Evolutionary conservation across 2,329 filamentous ascomycete genomes (phyloP), one percentile per base, ranked within the genome.

Genomic region (Colletotrichum trifolii): DNA sequence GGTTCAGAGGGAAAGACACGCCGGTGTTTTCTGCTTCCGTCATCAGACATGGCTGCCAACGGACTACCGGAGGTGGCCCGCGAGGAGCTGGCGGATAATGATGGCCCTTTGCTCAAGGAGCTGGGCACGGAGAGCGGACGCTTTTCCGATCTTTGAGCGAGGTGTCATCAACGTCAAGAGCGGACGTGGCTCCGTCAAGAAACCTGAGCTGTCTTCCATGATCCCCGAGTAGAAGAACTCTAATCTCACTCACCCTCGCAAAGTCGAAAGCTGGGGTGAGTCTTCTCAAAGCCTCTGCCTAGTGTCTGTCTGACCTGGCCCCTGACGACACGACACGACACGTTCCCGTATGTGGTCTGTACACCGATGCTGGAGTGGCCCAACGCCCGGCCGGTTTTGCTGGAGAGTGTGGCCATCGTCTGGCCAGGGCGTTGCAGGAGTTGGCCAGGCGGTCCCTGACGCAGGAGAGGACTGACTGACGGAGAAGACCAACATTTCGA

Each of bases 241-340:
- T 25, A 25, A 25, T 25, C 25, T 25, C 4, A 25, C 25, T 25
- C 4, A 25, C 25, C 25, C 25, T 25, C 25, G 25, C 3, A 25
- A 25, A 25, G 25, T 25, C 36, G 10, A 55, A 25, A 6, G 38
- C 15, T 48, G 58, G 49, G 42, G 50, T 56, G 42, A 53, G 56
- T 17, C 48, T 43, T 17, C 48, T 43, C 40, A n/a, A 65, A 62
- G 50, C 62, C 62, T 62, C 36, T 47, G 17, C 17, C 17, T 17
- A 17, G 17, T 25, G 3, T 25, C 25, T 25, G 25, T 25, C 25
- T 25, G 25, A 58, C 39, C 33, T 33, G 9, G 33, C 48, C 7
- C 12, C 25, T 9, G 35, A 6, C 13, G 12, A 8, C 45, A n/a
- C 50, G 12, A 8, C 45, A n/a, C 50, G 13, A 39, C 50, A 52